Conservation (phyloP, 768 basidiomycete species). For the Suillus clintonianus region DNA sequence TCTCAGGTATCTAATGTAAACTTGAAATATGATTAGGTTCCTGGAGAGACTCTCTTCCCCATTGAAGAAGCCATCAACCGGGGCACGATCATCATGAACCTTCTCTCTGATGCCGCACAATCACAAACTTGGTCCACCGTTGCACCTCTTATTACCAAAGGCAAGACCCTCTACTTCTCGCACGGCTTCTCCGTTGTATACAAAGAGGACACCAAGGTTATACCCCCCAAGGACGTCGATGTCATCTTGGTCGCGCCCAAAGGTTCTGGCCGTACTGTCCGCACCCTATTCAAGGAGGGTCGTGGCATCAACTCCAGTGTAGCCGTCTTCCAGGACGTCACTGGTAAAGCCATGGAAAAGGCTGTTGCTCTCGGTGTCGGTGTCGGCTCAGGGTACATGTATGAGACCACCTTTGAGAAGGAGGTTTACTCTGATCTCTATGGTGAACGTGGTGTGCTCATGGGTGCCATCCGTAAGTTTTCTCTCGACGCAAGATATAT, state of each 20-base stretch:
- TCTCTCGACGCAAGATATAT: background rate
- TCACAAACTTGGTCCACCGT: conserved; percentile 90
- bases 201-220: conserved; percentile 94
- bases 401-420: conserved; percentile 99
- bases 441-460: conserved; percentile 99
- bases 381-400: conserved; percentile 95
- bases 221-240: conserved; percentile 92
- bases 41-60: conserved; percentile 96
- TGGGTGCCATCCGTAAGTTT: conserved; percentile 90
- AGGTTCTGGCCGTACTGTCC: conserved; percentile 97
- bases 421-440: conserved; percentile 99
- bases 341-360: conserved; percentile 97
- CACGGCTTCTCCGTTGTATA: conserved; percentile 99
- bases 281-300: conserved; percentile 99
- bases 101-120: conserved; percentile 98
- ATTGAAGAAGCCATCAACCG: conserved; percentile 96
- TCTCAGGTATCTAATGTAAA: background rate
- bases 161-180: conserved; percentile 99
- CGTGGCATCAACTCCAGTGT: conserved; percentile 96
- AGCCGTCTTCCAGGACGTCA: conserved; percentile 97
- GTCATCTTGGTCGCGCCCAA: conserved; percentile 99
- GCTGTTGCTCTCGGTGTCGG: conserved; percentile 93
- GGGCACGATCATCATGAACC: conserved; percentile 99
- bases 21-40: conserved; percentile 53
- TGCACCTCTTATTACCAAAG: conserved; percentile 96